Percentiles rank a stretch among this genome's conserved stretches.
phyloP scores from a whole-genome alignment of 768 basidiomycete genomes.

The Cystobasidium tubakii region DNA sequence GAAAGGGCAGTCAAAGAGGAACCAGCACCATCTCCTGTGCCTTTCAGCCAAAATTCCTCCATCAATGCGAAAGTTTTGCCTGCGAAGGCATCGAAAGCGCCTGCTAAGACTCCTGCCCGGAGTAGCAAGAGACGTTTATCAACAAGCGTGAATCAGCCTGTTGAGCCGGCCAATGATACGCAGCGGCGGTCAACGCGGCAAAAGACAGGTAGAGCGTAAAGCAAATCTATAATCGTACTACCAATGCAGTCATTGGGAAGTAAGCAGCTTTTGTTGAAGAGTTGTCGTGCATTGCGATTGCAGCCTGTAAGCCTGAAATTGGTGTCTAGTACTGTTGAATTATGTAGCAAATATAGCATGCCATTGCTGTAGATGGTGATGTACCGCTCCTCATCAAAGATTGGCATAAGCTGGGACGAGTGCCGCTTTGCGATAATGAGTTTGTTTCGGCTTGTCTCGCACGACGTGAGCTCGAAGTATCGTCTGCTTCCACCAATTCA shows the following conservation, averaged over 20 bases:
- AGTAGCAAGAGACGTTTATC: conserved; percentile 15
- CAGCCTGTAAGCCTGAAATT: background rate
- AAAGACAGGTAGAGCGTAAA: background rate
- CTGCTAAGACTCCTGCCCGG: background rate
- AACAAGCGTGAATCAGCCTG: background rate
- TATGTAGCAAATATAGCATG: background rate
- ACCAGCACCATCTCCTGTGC: background rate
- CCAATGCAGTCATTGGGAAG: background rate
- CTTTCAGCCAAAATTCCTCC: background rate
- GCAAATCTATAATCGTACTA: background rate
- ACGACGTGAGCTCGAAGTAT: no score
- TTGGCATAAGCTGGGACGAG: no score
- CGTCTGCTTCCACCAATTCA: no score
- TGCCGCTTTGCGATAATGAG: no score
- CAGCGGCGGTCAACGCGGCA: background rate
- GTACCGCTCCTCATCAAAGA: no score
- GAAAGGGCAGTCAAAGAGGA: background rate
- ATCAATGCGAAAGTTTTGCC: background rate
- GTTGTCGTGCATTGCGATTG: background rate
- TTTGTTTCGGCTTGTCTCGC: no score
- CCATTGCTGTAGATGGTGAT: background rate
- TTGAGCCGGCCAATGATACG: background rate
- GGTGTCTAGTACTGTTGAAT: background rate
- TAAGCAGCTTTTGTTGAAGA: background rate
- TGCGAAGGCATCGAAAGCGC: background rate